Evolutionary conservation across 2,329 filamentous ascomycete genomes (phyloP).

Genomic region (Xylaria sp.): DNA sequence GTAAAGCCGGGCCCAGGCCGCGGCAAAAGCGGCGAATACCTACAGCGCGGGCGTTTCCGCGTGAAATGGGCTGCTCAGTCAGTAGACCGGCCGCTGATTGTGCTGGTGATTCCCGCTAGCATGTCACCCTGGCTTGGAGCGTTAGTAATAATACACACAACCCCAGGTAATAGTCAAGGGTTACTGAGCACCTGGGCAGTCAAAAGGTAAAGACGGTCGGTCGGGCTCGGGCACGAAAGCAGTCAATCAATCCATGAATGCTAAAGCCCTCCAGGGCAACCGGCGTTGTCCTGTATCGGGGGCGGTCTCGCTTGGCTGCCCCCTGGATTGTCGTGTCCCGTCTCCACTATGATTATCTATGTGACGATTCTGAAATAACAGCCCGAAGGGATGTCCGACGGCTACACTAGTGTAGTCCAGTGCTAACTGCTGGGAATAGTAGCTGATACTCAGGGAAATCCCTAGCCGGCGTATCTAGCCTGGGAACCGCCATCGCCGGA

Average conservation of each 20-base stretch:
- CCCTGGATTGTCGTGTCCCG: neutral
- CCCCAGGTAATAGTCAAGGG: too few relatives aligned
- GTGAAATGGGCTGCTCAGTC: neutral
- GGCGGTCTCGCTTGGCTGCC: neutral
- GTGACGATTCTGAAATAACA: neutral
- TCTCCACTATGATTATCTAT: neutral
- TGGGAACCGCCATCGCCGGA: neutral
- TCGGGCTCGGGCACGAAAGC: too few relatives aligned
- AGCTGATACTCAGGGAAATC: neutral
- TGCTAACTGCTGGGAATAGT: neutral
- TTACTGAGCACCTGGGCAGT: too few relatives aligned
- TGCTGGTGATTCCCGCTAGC: too few relatives aligned
- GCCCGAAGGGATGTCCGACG: neutral
- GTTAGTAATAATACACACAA: neutral
- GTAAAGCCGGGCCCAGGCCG: neutral
- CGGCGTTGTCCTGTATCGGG: conserved; percentile 8
- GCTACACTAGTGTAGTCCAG: neutral
- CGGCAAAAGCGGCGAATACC: conserved; percentile 6
- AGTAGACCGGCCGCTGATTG: conserved; percentile 9
- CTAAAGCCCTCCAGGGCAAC: neutral
- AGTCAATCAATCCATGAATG: too few relatives aligned
- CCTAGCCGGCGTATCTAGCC: neutral
- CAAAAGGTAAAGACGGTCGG: too few relatives aligned
- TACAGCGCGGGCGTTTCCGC: conserved; percentile 17
- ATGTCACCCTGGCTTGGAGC: neutral